phyloP scores from a whole-genome alignment of 352 stramenopile genomes.

The Saprolegnia parasitica region DNA sequence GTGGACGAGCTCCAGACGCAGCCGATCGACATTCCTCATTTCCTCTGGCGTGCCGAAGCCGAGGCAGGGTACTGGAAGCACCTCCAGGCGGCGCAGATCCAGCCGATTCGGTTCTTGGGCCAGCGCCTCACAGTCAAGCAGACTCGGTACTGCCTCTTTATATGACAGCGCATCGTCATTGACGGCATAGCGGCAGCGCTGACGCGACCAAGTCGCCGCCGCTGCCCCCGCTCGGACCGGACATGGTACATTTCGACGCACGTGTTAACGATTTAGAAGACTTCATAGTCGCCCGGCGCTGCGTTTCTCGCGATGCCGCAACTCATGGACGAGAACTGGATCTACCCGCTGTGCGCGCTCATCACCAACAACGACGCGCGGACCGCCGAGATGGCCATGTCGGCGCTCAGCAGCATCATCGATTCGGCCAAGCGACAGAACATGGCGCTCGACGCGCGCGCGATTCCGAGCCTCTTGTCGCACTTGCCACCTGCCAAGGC shows the following conservation, averaged over 20 bases:
- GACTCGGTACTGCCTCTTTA: background rate
- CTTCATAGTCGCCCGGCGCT: constrained; percentile 30
- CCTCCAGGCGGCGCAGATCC: background rate
- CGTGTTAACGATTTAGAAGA: no score
- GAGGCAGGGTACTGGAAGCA: constrained; percentile 22
- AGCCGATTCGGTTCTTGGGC: constrained; percentile 23
- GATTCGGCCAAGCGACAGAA: constrained; percentile 19
- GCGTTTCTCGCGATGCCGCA: constrained; percentile 46
- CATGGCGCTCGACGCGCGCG: constrained; percentile 15
- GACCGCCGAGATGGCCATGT: constrained; percentile 24
- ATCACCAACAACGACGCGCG: constrained; percentile 43
- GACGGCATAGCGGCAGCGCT: background rate
- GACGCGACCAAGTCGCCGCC: background rate
- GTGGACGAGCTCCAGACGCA: constrained; percentile 27
- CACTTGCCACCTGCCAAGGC: background rate
- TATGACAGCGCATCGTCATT: background rate
- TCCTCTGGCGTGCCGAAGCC: constrained; percentile 21
- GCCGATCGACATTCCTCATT: constrained; percentile 28
- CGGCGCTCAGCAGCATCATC: constrained; percentile 9
- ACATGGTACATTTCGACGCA: constrained; percentile 1
- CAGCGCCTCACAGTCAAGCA: constrained; percentile 5
- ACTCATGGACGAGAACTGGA: constrained; percentile 60
- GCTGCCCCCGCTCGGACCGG: background rate
- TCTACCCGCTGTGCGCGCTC: constrained; percentile 55
- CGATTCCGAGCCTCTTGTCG: constrained; percentile 5